phyloP scores from a whole-genome alignment of 1,284 basidiomycete species.

The Xerocomus cyaneibrunnescens region DNA sequence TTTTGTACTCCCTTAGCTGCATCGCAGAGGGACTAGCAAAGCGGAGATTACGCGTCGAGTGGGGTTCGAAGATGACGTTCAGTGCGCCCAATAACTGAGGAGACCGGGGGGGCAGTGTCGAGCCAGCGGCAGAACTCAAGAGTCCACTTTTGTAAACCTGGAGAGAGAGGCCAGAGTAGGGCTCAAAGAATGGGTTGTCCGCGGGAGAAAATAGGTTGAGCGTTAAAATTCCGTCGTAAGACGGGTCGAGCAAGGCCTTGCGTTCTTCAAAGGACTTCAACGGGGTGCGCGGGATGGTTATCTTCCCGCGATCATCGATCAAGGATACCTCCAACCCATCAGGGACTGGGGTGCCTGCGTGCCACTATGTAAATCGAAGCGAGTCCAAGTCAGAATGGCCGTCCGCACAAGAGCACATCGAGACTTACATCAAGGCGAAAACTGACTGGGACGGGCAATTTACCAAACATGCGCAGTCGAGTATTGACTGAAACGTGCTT shows the following conservation, averaged over 20 bases:
- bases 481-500: slow-evolving; percentile 7
- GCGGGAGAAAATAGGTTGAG: slow-evolving; percentile 7
- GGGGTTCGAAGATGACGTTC: slow-evolving; percentile 14
- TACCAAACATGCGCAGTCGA: slow-evolving; percentile 10
- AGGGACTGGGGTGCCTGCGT: slow-evolving; percentile 2
- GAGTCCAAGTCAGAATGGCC: background rate
- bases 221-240: slow-evolving; percentile 8
- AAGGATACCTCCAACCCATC: slow-evolving; percentile 6
- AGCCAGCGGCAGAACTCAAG: background rate
- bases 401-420: background rate
- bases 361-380: background rate
- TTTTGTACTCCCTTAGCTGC: background rate
- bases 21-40: slow-evolving; percentile 6
- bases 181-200: background rate
- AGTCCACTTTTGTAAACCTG: background rate
- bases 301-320: slow-evolving; percentile 5
- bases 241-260: background rate
- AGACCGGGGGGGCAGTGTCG: background rate
- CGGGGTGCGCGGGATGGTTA: background rate
- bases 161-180: slow-evolving; percentile 13
- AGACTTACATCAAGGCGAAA: slow-evolving; percentile 4
- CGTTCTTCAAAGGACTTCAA: background rate
- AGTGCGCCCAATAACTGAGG: slow-evolving; percentile 9
- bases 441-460: background rate
- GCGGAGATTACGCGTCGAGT: slow-evolving; percentile 13